These are phyloP conservation scores for Talinum fruticosum DNA, from an alignment of 148 eudicot species.

Conservation along the genomic window DNA sequence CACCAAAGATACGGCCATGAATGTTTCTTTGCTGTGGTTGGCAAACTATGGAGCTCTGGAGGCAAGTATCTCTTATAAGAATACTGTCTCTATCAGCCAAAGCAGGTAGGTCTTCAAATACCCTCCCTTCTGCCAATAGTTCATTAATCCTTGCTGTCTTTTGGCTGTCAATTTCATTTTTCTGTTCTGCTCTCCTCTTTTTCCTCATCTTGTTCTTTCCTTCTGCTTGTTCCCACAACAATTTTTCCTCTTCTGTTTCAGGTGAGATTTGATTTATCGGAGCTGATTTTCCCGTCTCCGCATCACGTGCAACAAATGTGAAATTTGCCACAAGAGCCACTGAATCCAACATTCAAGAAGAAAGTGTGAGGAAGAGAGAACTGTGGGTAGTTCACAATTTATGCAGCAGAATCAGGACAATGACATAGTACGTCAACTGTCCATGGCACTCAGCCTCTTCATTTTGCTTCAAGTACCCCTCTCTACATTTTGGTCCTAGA, in stretches of 20 bases:
- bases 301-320: slow-evolving; percentile 93
- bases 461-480: neutral
- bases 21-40: slow-evolving; percentile 92
- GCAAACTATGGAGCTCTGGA: slow-evolving; percentile 75
- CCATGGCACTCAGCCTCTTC: neutral
- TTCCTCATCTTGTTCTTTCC: slow-evolving; percentile 67
- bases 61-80: slow-evolving; percentile 73
- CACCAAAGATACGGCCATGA: slow-evolving; percentile 93
- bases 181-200: slow-evolving; percentile 46
- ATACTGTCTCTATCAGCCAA: slow-evolving; percentile 91
- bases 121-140: slow-evolving; percentile 70
- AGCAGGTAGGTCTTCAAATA: slow-evolving; percentile 88
- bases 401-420: no score
- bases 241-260: slow-evolving; percentile 60
- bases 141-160: slow-evolving; percentile 49
- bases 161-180: slow-evolving; percentile 37
- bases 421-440: neutral
- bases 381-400: neutral
- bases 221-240: slow-evolving; percentile 82
- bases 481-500: neutral
- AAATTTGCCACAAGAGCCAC: slow-evolving; percentile 84
- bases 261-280: slow-evolving; percentile 61
- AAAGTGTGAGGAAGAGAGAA: neutral
- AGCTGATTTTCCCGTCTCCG: slow-evolving; percentile 76
- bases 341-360: slow-evolving; percentile 31